Base-by-base conservation (phyloP, 371 early-diverging fungal genomes). In the Syncephalastrum racemosum region DNA sequence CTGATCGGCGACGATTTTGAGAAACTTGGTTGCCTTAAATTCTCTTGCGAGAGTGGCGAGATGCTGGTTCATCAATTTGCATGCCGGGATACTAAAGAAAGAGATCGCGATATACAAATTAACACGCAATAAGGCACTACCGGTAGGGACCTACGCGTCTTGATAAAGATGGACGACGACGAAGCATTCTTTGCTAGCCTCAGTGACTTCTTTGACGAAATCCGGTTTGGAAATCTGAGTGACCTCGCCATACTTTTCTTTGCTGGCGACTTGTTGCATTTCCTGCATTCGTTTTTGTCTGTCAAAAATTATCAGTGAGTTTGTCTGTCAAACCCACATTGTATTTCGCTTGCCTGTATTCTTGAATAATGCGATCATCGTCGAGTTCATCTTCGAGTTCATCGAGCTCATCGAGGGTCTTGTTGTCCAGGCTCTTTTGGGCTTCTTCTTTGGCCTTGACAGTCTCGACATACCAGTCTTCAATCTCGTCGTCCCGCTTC, bases 171-270 rank as follows among this genome's bases (percentile, higher is more conserved):
- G 89, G 13, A 80, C 85, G 24, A 94, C 87, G 18, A 93, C 92
- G 71, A 84, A 78, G 23, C 79, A 81, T 22, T 83, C 77, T 60
- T 89, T 87, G 77, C 90, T 90, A 7, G 95, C 94, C 19, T 94
- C 94, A 0, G 95, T 91, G 7, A 97, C 97, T 68, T 95, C 91
- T 48, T 70, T 73, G 45, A 88, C 73, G 71, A 92, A 97, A 62
- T 97, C 96, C 3, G 96, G 91, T 70, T 95, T 90, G 16, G 93
- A 92, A 43, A 97, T 95, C 53, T 93, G 90, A 3, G 61, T 67
- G 3, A 96, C 75, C 40, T 89, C 81, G 23, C 98, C 98, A 68
- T 81, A 96, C 48, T 81, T 85, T 54, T 87, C 88, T 47, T 79
- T 73, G 23, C 71, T 66, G 16, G 85, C 75, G 48, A 47, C 65